Percentiles rank a stretch among this genome's conserved stretches.
Evolutionary conservation across 495 filamentous ascomycete genomes (phyloP).

Genomic region (Penicillium coffeae): DNA sequence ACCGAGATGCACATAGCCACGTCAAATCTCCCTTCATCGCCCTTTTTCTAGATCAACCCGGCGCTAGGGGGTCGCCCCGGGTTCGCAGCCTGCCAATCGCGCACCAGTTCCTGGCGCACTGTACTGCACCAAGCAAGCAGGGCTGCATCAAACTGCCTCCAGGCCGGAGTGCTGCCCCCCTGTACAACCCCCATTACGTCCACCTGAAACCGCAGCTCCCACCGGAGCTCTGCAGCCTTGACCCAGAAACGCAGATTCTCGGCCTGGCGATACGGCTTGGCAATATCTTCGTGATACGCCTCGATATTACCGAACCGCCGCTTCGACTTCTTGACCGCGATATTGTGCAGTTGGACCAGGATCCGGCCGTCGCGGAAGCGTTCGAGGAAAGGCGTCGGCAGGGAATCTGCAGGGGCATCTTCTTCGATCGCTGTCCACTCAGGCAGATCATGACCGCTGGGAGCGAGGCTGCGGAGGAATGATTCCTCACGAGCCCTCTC

Average conservation of each 20-base stretch:
- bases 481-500: conserved; percentile 77
- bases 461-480: conserved; percentile 66
- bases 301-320: conserved; percentile 89
- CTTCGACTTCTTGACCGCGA: conserved; percentile 76
- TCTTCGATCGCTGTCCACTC: conserved; percentile 61
- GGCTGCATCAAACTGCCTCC: conserved; percentile 76
- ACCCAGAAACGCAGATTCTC: conserved; percentile 95
- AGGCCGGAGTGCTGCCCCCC: conserved; percentile 57
- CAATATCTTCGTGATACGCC: conserved; percentile 79
- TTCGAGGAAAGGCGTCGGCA: conserved; percentile 74
- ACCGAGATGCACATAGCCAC: conserved; percentile 13
- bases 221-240: conserved; percentile 91
- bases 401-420: conserved; percentile 20
- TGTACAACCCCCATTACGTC: conserved; percentile 86
- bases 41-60: conserved; percentile 21
- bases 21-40: not conserved
- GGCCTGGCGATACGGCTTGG: conserved; percentile 87
- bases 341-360: conserved; percentile 85
- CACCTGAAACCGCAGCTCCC: conserved; percentile 82
- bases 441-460: conserved; percentile 54
- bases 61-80: conserved; percentile 25
- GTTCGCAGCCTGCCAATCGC: conserved; percentile 50
- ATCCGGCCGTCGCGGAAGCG: conserved; percentile 72
- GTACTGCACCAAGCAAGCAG: conserved; percentile 72
- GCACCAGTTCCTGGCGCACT: conserved; percentile 71